phyloP scores from a whole-genome alignment of 768 basidiomycete genomes.

The Neoboletus magnificus region DNA sequence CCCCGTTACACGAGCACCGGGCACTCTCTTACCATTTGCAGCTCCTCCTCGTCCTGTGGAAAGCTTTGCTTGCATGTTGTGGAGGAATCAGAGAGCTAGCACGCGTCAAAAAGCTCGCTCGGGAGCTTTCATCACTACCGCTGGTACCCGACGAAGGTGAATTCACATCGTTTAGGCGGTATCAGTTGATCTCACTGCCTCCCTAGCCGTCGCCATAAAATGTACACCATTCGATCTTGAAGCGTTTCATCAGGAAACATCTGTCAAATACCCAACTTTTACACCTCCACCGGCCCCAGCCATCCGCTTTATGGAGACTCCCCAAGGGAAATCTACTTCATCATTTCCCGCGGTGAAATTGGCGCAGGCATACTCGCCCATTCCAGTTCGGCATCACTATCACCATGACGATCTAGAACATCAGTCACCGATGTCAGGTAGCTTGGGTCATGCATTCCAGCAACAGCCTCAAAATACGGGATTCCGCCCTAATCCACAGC shows the following conservation, averaged over 20 bases:
- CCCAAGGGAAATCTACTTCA: constrained; percentile 28
- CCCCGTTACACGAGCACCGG: background rate
- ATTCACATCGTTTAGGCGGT: constrained; percentile 14
- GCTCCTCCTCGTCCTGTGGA: constrained; percentile 95
- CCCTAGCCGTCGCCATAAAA: constrained; percentile 67
- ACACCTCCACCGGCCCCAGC: constrained; percentile 51
- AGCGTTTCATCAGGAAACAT: constrained; percentile 83
- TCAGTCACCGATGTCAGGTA: constrained; percentile 39
- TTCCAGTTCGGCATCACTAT: constrained; percentile 92
- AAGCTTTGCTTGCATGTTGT: constrained; percentile 85
- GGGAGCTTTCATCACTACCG: constrained; percentile 81
- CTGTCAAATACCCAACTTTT: constrained; percentile 96
- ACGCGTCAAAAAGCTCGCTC: constrained; percentile 78
- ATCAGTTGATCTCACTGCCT: constrained; percentile 6
- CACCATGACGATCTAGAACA: constrained; percentile 76
- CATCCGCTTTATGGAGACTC: constrained; percentile 26
- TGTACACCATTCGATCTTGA: constrained; percentile 90
- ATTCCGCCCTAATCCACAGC: constrained; percentile 50
- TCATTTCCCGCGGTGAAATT: constrained; percentile 57
- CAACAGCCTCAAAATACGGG: constrained; percentile 30
- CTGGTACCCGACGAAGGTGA: constrained; percentile 44
- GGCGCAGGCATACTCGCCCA: constrained; percentile 88
- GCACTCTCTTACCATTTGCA: constrained; percentile 30
- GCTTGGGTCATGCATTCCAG: constrained; percentile 35
- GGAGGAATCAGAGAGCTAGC: constrained; percentile 87